Conservation (phyloP, 106 monocot species). For the Dioscorea alata region DNA sequence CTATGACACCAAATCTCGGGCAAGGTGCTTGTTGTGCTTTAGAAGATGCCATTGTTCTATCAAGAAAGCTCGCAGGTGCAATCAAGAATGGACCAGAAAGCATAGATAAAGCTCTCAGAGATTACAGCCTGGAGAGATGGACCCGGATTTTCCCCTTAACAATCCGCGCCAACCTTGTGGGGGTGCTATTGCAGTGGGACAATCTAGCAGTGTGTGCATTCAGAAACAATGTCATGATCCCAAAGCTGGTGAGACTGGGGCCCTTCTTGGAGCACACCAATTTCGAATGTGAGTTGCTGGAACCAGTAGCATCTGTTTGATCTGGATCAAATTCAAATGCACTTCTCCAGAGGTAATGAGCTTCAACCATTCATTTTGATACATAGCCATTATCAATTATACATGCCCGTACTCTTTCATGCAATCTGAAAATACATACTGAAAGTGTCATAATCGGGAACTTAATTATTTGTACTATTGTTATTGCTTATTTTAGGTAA, state of each 20-base stretch:
- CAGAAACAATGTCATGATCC: conserved; percentile 57
- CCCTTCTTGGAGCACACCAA: conserved; percentile 84
- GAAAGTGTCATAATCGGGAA: no score
- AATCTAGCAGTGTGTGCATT: conserved; percentile 62
- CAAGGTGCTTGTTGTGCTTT: conserved; percentile 89
- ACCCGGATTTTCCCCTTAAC: conserved; percentile 64
- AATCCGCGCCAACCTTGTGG: conserved; percentile 61
- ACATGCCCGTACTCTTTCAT: background rate
- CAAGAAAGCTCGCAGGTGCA: conserved; percentile 43
- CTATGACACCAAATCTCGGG: conserved; percentile 94
- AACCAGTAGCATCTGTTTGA: conserved; percentile 26
- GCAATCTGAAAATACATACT: background rate
- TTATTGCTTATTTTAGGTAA: no score
- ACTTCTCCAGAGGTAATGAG: background rate
- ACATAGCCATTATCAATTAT: background rate
- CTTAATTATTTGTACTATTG: no score
- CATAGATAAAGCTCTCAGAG: conserved; percentile 40
- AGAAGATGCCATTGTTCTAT: conserved; percentile 72
- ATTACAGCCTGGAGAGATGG: conserved; percentile 67
- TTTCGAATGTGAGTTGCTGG: conserved; percentile 64
- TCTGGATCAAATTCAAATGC: background rate
- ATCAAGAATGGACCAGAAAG: conserved; percentile 5
- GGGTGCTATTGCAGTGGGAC: conserved; percentile 76
- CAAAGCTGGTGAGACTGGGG: conserved; percentile 69
- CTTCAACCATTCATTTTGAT: background rate